Evolutionary conservation across 2,329 filamentous ascomycete species (phyloP), one percentile per base, ranked within the genome.

Genomic region (Ophiobolus disseminans): DNA sequence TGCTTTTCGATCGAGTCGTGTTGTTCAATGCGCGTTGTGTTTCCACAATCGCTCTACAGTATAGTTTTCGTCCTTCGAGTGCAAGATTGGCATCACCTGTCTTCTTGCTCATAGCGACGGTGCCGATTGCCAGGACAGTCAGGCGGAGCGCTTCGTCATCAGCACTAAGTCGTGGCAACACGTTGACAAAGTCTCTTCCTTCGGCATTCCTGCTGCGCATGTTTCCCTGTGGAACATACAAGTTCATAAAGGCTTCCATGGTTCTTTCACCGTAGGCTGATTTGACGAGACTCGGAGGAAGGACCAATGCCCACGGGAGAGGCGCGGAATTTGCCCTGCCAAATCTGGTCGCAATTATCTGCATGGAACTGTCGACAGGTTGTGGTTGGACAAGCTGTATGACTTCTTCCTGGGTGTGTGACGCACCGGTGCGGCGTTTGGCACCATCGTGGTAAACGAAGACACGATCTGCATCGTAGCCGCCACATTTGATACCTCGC

Each of bases 381-480:
- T 23, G 16, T 13, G 23, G 23, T 30, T 34, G 48, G 40, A 40
- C 45, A 40, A 41, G 20, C 25, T 42, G 42, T 31, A 36, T 28
- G 34, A 23, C 44, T 10, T 35, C 31, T 19, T 42, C 34, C 20
- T 31, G 19, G 26, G n/a, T 39, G 45, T 31, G 37, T 25, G 8
- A 32, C 23, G 23, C n/a, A n/a, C 14, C 45, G 32, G 20, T 48
- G 34, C 34, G 9, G 31, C 17, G 26, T 34, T 19, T 38, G 31
- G 23, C 43, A 20, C 35, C 38, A 17, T 53, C 47, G 26, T 67
- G 56, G 43, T 58, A 51, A 10, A 88, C 85, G 69, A 88, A 88
- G 46, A 86, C 80, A 13, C 80, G 80, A 62, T 86, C 80, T 30
- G 82, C 76, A 62, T 85, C 80, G 66, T 88, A 88, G 30, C 85